Percentiles rank a stretch among this genome's conserved stretches.
Evolutionary conservation across 345 rosid species (phyloP).

Genomic region (Theobroma cacao): DNA sequence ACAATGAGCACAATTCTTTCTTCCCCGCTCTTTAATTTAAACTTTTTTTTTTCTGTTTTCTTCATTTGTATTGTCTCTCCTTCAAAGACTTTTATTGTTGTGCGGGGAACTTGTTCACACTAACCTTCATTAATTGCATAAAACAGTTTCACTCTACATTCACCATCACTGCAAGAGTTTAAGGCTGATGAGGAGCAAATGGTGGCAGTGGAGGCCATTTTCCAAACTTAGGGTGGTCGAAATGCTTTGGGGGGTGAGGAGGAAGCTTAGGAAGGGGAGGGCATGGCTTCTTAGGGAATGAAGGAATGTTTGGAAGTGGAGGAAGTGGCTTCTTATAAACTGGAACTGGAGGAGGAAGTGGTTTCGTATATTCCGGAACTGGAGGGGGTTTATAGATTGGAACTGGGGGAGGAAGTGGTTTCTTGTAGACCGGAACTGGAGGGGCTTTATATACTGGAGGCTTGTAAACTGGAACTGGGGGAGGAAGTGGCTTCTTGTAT

Average conservation of each 20-base stretch:
- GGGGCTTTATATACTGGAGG: too few species aligned
- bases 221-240: conserved; percentile 45
- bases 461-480: conserved; percentile 12
- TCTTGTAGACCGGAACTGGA: conserved; percentile 15
- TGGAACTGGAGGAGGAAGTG: conserved; percentile 20
- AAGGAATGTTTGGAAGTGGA: conserved; percentile 48
- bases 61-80: background rate
- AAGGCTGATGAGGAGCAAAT: conserved; percentile 22
- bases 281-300: conserved; percentile 27
- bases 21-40: background rate
- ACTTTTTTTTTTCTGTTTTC: background rate
- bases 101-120: background rate
- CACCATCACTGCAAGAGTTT: background rate
- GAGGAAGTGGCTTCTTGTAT: conserved; percentile 11
- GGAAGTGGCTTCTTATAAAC: conserved; percentile 12
- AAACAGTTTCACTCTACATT: background rate
- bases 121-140: background rate
- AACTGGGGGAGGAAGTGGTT: conserved; percentile 8
- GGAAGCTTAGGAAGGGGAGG: conserved; percentile 29
- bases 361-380: conserved; percentile 12
- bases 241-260: conserved; percentile 36
- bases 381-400: conserved; percentile 17
- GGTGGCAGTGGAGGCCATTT: conserved; percentile 50
- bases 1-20: background rate
- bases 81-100: background rate